Evolutionary conservation across 2,329 filamentous ascomycete species (phyloP), one percentile per base, ranked within the genome.

Genomic region (Septoria linicola): DNA sequence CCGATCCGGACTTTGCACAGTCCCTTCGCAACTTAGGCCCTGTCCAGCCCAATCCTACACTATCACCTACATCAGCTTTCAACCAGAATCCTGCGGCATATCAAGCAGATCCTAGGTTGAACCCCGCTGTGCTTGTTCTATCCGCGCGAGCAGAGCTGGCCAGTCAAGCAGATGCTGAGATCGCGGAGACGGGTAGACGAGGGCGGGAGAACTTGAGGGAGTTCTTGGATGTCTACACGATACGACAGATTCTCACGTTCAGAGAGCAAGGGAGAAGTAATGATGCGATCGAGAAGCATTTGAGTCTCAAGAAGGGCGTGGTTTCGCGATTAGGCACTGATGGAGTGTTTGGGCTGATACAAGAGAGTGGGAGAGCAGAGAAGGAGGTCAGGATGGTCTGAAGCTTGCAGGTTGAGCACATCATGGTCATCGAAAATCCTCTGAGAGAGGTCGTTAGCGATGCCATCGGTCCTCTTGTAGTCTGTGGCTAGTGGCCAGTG

Each of bases 11-110:
- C 63, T 92, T 78, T 81, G 87, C 91, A 76, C 85, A 82, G 66
- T 95, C 90, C 58, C 88, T 97, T 56, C 87, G 84, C 61, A 72
- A 70, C 39, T 72, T 84, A 51, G 82, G 81, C 50, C 76, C 80
- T 48, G 81, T 83, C 6, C 76, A 76, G 47, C 79, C 80, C 23
- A 77, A 76, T 53, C 79, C 79, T 2, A 80, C 80, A 20, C 72
- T 76, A 55, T 82, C 80, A 8, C 71, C 75, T 27, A 75, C 77
- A 34, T 82, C 80, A 37, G 74, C 74, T 19, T 80, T 79, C 59
- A 59, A 51, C 58, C 63, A 45, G 66, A 68, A 53, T 66, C 70
- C 49, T 64, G 73, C 59, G 60, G 64, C 27, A 55, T 53, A 19
- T 23, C 40, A 56, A 64, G 40, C 69, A 64, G 60, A 68, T 49